These are phyloP conservation scores for Hapsidospora chrysogenum DNA, from an alignment of 495 filamentous ascomycete species.

Conservation along the genomic window DNA sequence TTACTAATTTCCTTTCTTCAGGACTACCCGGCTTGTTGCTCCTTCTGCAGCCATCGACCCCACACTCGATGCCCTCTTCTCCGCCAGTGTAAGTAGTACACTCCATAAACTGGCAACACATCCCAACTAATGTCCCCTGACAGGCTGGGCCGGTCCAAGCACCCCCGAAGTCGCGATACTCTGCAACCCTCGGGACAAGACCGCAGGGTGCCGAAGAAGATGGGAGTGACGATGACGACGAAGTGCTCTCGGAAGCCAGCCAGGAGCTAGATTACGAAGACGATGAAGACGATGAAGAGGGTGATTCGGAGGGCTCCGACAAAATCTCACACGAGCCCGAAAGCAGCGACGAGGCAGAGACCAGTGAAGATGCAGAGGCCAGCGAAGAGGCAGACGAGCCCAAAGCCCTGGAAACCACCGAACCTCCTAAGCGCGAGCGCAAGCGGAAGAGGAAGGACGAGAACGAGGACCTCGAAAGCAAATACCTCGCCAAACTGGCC, in stretches of 20 bases:
- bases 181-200: slow-evolving; percentile 7
- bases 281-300: slow-evolving; percentile 20
- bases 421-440: slow-evolving; percentile 29
- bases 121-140: slow-evolving; percentile 7
- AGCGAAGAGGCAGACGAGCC: slow-evolving; percentile 14
- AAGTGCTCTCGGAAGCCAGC: slow-evolving; percentile 2
- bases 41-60: slow-evolving; percentile 49
- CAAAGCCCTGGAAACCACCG: slow-evolving; percentile 2
- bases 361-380: slow-evolving; percentile 3
- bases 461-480: slow-evolving; percentile 63
- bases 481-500: slow-evolving; percentile 60
- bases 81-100: slow-evolving; percentile 61
- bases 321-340: no score
- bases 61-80: slow-evolving; percentile 61
- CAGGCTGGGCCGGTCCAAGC: slow-evolving; percentile 55
- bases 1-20: slow-evolving; percentile 5
- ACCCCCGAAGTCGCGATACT: slow-evolving; percentile 33
- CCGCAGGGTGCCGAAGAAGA: slow-evolving; percentile 15
- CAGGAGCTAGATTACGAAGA: slow-evolving; percentile 12
- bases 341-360: slow-evolving; percentile 15
- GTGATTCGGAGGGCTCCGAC: slow-evolving; percentile 9
- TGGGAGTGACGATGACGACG: slow-evolving; percentile 16
- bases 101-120: no score
- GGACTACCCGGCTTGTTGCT: slow-evolving; percentile 16
- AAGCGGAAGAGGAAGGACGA: slow-evolving; percentile 64